Percentiles rank a stretch among this genome's conserved stretches.
Conservation (phyloP, 148 eudicot species). For the Fagopyrum tataricum region DNA sequence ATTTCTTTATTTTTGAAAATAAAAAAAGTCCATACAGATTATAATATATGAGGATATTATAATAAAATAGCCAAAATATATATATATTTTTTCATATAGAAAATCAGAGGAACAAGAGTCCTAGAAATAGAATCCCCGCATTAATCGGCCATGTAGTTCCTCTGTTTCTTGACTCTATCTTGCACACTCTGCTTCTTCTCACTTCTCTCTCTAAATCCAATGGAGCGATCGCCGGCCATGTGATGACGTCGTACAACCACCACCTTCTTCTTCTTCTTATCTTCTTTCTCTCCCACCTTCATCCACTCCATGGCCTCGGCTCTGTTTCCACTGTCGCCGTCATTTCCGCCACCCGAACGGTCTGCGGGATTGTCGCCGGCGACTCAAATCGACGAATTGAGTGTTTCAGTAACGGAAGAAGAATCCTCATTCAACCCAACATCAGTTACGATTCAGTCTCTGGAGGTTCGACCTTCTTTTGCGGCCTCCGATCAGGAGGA, state of each 20-base stretch:
- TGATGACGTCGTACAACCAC: constrained; percentile 27
- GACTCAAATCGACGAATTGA: constrained; percentile 38
- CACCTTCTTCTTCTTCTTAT: constrained; percentile 17
- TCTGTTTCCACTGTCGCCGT: constrained; percentile 44
- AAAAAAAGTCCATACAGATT: too few species aligned
- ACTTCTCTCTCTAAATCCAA: constrained; percentile 16
- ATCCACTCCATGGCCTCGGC: constrained; percentile 32
- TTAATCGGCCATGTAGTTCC: constrained; percentile 9
- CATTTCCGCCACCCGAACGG: constrained; percentile 32
- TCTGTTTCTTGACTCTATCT: background rate
- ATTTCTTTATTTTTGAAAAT: too few species aligned
- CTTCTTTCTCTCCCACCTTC: constrained; percentile 13
- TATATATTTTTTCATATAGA: background rate
- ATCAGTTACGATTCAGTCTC: constrained; percentile 52
- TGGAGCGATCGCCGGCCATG: constrained; percentile 22
- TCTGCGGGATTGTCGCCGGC: constrained; percentile 63
- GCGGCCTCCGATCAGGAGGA: constrained; percentile 71
- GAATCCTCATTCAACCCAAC: constrained; percentile 25
- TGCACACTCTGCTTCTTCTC: background rate
- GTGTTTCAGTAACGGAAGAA: constrained; percentile 28
- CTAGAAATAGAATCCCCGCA: constrained; percentile 3
- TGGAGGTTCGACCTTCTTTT: constrained; percentile 59
- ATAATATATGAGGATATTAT: too few species aligned
- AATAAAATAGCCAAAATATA: too few species aligned
- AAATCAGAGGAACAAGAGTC: background rate